Base-by-base conservation (phyloP, 2,329 filamentous ascomycete genomes). In the Phyllosticta capitalensis region DNA sequence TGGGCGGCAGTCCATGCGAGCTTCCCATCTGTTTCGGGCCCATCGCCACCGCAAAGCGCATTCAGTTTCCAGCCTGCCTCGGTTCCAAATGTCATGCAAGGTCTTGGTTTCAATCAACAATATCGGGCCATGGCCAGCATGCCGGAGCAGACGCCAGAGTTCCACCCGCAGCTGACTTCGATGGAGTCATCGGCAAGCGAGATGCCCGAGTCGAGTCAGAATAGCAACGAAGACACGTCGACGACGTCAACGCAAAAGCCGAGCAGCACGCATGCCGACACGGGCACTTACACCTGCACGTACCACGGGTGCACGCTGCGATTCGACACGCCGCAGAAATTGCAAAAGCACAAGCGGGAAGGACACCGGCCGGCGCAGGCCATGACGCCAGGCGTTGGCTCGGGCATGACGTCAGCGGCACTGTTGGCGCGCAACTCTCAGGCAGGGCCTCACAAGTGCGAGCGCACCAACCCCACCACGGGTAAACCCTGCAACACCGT, bases 321-420 rank as follows among this genome's bases (percentile, higher is more conserved):
- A 57, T 99, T 99, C 69, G 90, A 95, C 65, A 90, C 90, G 1
- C 90, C 91, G 4, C 81, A 85, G 9, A 85, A 92, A 65, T 80
- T 99, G 3, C 92, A 97, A 72, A 94, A 94, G 75, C 94, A 99
- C 78, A 96, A 96, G 78, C 85, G 92, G 22, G 94, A 99, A 70
- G 89, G 87, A 5, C 94, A 99, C 71, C 84, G 92, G 54, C 74
- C 79, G 74, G 21, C 55, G 26, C 60, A 54, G 54, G 51, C 61
- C 28, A 49, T 59, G 51, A 63, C 63, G 24, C 63, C 64, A 12
- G 61, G 62, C 21, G 57, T 67, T 24, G 68, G 70, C 48, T 70
- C 67, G 48, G 72, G 73, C 56, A 78, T 80, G 76, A 79, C 85
- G 73, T 77, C 71, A 66, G 76, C 79, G 61, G 78, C 79, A 64